A percentile compares a stretch with the other conserved stretches of the same genome.
These are phyloP conservation scores for Lachancea waltii DNA, from an alignment of 805 yeast genomes.

Conservation along the genomic window DNA sequence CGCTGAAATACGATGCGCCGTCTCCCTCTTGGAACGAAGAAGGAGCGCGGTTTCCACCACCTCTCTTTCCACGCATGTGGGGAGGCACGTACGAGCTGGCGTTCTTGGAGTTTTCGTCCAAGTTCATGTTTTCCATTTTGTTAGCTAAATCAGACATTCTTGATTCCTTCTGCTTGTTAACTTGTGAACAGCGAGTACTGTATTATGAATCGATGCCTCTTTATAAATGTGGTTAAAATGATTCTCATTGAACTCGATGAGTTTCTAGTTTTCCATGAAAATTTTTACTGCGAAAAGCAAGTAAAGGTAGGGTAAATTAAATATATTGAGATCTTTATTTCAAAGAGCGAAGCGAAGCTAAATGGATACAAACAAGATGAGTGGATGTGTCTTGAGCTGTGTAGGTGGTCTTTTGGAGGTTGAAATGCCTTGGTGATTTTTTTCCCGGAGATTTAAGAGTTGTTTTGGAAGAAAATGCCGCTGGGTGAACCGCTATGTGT, in stretches of 20 bases:
- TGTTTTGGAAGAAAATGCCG: too few relatives aligned
- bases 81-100: constrained; percentile 41
- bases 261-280: background rate
- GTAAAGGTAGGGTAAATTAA: background rate
- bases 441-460: too few relatives aligned
- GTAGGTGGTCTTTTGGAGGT: too few relatives aligned
- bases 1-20: constrained; percentile 12
- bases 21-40: constrained; percentile 5
- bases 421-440: too few relatives aligned
- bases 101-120: constrained; percentile 30
- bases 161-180: constrained; percentile 4
- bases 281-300: background rate
- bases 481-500: too few relatives aligned
- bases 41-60: constrained; percentile 11
- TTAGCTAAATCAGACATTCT: constrained; percentile 55
- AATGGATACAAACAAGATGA: too few relatives aligned
- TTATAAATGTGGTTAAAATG: background rate
- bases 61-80: constrained; percentile 35
- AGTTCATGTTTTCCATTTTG: constrained; percentile 51
- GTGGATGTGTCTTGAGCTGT: too few relatives aligned
- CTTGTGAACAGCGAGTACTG: background rate
- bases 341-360: too few relatives aligned
- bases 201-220: background rate
- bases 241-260: background rate
- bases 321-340: too few relatives aligned